These are phyloP conservation scores for Aureobasidium vineae DNA, from an alignment of 2,329 filamentous ascomycete genomes.

Conservation along the genomic window DNA sequence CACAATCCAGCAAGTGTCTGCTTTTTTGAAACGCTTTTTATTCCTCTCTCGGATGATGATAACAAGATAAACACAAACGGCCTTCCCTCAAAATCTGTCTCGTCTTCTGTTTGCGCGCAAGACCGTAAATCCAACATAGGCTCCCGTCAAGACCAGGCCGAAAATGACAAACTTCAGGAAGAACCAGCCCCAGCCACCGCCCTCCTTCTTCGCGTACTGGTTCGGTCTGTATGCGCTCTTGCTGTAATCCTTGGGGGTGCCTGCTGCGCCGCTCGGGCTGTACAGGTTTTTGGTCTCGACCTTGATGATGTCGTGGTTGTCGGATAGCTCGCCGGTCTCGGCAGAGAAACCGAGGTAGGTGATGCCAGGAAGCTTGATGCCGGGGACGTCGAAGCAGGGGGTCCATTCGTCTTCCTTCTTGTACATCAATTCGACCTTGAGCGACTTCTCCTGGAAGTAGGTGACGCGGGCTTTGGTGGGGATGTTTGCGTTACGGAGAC, in stretches of 20 bases:
- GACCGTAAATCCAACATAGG: conserved; percentile 80
- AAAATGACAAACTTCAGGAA: conserved; percentile 82
- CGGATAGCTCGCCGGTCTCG: conserved; percentile 92
- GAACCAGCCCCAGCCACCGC: conserved; percentile 66
- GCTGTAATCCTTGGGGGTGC: conserved; percentile 42
- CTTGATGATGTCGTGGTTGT: conserved; percentile 95
- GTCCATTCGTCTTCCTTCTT: conserved; percentile 87
- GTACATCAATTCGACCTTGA: conserved; percentile 92
- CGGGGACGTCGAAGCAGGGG: conserved; percentile 72
- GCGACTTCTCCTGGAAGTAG: conserved; percentile 93
- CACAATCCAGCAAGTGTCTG: conserved; percentile 4
- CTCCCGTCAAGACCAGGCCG: conserved; percentile 65
- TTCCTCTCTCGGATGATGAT: not conserved
- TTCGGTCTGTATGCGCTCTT: conserved; percentile 42
- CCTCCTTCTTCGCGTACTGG: conserved; percentile 53
- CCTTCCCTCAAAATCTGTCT: conserved; percentile 44
- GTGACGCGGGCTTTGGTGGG: conserved; percentile 86
- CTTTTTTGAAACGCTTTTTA: not conserved
- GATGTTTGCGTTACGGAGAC: conserved; percentile 72
- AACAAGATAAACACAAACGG: not conserved
- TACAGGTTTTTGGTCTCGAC: conserved; percentile 88
- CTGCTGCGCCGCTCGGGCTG: conserved; percentile 51
- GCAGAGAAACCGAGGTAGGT: conserved; percentile 67
- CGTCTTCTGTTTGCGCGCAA: conserved; percentile 64
- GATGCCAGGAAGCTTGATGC: conserved; percentile 71